Base-by-base conservation (phyloP, 441 rosid genomes). In the Raphanus hybrid region DNA sequence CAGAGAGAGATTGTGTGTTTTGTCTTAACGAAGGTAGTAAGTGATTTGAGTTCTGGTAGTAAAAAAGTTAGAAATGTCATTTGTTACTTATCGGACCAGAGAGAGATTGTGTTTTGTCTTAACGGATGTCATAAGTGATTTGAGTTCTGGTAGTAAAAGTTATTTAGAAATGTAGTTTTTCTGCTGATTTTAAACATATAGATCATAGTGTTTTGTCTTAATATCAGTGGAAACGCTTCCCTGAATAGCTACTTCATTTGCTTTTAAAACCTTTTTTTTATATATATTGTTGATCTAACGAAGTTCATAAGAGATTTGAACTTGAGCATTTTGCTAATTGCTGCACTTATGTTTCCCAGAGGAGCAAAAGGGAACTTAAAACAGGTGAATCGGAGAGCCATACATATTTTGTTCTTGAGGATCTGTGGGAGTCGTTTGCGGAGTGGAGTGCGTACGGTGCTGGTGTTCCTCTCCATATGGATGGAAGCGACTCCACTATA, bases 371-470 rank as follows among this genome's bases (percentile, higher is more conserved):
- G 75, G 83, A 76, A 37, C 41, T 9, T 55, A 80, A 73, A 67
- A 71, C 60, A 5, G 64, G 57, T 41, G 77, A 80, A 35, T 67
- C 34, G 2, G 83, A 76, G 34, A 34, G 67, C 10, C 61, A 73
- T 60, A 52, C 34, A 2, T 81, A 76, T 48, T 81, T 73, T 59
- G 64, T 71, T 4, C 78, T 81, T 0, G 81, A 70, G 58, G 84
- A 81, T 77, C 58, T 81, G 2, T 81, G 84, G 84, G 84, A 77
- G 61, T 48, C 83, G 20, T 81, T 81, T 63, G 63, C 62, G 1
- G 81, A 77, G 3, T 81, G 81, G 84, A 81, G 84, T 69, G 84
- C 80, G 0, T 81, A 81, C 10, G 84, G 84, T 61, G 84, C 83
- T 67, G 84, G 81, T 67, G 81, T 81, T 16, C 84, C 84, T 77